phyloP scores from a whole-genome alignment of 257 asterid species.

The Rehmannia glutinosa region DNA sequence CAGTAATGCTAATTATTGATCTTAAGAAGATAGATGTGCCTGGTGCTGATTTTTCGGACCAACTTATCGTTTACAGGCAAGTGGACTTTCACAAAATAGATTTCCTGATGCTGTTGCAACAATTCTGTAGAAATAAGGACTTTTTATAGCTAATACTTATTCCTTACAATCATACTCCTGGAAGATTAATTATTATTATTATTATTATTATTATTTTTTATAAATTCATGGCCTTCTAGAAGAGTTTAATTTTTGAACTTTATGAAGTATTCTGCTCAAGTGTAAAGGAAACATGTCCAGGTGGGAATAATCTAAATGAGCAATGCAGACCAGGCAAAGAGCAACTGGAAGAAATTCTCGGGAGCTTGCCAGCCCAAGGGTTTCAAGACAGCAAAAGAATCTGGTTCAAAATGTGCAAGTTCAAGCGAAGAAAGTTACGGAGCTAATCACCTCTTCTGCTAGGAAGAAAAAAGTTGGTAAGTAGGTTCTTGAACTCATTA shows the following conservation, averaged over 20 bases:
- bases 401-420: constrained; percentile 50
- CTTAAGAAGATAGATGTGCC: background rate
- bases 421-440: constrained; percentile 64
- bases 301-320: constrained; percentile 20
- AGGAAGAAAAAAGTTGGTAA: constrained; percentile 84
- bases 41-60: background rate
- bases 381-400: constrained; percentile 62
- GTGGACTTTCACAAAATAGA: background rate
- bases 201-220: background rate
- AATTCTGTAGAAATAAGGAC: background rate
- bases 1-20: background rate
- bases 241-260: background rate
- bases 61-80: background rate
- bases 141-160: background rate
- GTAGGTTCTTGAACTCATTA: constrained; percentile 16
- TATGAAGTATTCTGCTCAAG: constrained; percentile 14
- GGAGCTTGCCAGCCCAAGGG: constrained; percentile 62
- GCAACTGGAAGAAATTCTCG: constrained; percentile 44
- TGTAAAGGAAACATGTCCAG: constrained; percentile 18
- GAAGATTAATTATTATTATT: background rate
- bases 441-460: constrained; percentile 80
- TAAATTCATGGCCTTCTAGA: background rate
- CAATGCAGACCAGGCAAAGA: constrained; percentile 75
- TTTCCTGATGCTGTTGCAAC: background rate
- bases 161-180: background rate